These are phyloP conservation scores for Crassisporium funariophilum DNA, from an alignment of 768 basidiomycete species.

Conservation along the genomic window DNA sequence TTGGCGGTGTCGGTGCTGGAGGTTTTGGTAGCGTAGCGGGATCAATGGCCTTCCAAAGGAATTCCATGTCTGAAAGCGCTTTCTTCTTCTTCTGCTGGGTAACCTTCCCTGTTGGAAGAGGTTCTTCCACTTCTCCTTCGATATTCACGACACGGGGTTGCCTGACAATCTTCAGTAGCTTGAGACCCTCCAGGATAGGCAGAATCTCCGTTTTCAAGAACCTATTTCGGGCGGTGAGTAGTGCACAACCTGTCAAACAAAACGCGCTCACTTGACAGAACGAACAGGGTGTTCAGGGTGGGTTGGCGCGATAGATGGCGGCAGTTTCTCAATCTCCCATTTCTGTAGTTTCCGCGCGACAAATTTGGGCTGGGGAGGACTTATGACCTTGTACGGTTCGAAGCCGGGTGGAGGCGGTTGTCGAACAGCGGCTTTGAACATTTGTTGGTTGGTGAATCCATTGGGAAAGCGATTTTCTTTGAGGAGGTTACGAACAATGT, in stretches of 20 bases:
- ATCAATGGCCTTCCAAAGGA: conserved; percentile 18
- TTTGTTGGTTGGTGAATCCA: conserved; percentile 39
- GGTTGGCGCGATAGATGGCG: conserved; percentile 30
- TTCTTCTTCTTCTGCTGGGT: conserved; percentile 14
- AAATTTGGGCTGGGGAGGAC: conserved; percentile 3
- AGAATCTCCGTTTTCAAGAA: conserved; percentile 59
- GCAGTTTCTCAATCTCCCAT: not conserved
- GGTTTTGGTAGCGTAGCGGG: conserved; percentile 9
- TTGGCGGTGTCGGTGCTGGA: conserved; percentile 22
- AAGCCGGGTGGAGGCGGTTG: conserved; percentile 32
- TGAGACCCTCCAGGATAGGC: conserved; percentile 42
- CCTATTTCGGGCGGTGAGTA: conserved; percentile 28
- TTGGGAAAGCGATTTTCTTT: conserved; percentile 24
- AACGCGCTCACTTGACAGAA: conserved; percentile 49
- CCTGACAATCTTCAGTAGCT: conserved; percentile 45
- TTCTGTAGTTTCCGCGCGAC: not conserved
- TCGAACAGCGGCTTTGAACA: conserved; percentile 37
- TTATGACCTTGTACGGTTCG: conserved; percentile 17
- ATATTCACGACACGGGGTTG: conserved; percentile 26
- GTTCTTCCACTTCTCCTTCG: conserved; percentile 16
- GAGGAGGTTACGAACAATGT: conserved; percentile 35
- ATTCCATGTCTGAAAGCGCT: conserved; percentile 17
- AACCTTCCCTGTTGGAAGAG: too few species aligned
- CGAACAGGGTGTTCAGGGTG: conserved; percentile 50
- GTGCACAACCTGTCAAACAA: not conserved